These are phyloP conservation scores for Abelmoschus esculentus DNA, from an alignment of 345 rosid species.

Conservation along the genomic window DNA sequence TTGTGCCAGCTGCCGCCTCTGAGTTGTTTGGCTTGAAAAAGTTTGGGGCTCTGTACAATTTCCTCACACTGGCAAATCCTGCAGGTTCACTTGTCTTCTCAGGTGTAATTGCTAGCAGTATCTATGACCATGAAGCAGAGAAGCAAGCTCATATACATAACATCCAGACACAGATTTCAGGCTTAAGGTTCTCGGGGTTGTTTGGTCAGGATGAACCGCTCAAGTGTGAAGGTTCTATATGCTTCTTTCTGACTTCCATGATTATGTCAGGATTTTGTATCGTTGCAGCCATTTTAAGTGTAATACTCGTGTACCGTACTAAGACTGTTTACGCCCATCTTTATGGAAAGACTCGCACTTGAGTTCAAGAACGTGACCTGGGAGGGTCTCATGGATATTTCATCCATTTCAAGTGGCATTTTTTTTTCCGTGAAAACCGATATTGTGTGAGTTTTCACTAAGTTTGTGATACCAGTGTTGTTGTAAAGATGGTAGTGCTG, in stretches of 20 bases:
- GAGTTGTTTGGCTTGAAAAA: constrained; percentile 95
- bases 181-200: constrained; percentile 22
- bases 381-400: not conserved
- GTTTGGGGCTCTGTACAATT: constrained; percentile 89
- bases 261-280: constrained; percentile 92
- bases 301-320: constrained; percentile 90
- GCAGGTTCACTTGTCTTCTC: constrained; percentile 94
- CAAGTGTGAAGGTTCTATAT: constrained; percentile 70
- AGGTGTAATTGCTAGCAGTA: constrained; percentile 79
- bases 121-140: constrained; percentile 87
- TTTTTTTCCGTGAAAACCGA: not conserved
- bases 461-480: not conserved
- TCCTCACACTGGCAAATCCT: constrained; percentile 92
- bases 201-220: constrained; percentile 40
- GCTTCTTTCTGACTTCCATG: constrained; percentile 88
- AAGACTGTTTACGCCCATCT: constrained; percentile 68
- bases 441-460: not conserved
- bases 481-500: not conserved
- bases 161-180: constrained; percentile 11
- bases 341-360: constrained; percentile 58
- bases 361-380: constrained; percentile 7
- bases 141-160: constrained; percentile 48
- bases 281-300: constrained; percentile 57
- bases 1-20: constrained; percentile 93
- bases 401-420: not conserved